These are phyloP conservation scores for Pezicula neosporulosa DNA, from an alignment of 2,329 filamentous ascomycete genomes.

Conservation along the genomic window DNA sequence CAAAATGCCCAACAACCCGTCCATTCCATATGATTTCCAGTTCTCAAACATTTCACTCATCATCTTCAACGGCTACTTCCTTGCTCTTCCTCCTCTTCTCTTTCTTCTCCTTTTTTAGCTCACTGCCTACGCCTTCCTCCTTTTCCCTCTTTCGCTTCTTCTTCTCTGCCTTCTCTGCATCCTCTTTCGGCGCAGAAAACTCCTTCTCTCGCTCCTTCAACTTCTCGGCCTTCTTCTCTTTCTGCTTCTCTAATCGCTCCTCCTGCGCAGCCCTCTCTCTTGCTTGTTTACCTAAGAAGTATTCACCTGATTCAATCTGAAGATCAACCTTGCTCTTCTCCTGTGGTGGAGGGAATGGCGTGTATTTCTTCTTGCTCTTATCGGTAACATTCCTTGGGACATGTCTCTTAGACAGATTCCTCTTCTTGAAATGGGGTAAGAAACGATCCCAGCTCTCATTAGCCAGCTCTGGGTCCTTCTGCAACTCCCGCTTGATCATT, in stretches of 20 bases:
- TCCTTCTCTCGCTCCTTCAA: slow-evolving; percentile 80
- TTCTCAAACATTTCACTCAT: slow-evolving; percentile 1
- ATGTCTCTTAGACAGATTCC: slow-evolving; percentile 78
- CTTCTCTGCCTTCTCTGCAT: slow-evolving; percentile 48
- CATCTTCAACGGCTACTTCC: slow-evolving; percentile 7
- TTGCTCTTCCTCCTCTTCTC: slow-evolving; percentile 13
- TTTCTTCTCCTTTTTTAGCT: slow-evolving; percentile 21
- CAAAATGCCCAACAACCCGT: slow-evolving; percentile 7
- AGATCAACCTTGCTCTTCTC: slow-evolving; percentile 99
- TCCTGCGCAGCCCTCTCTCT: slow-evolving; percentile 81
- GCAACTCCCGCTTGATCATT: slow-evolving; percentile 90
- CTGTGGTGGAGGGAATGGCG: slow-evolving; percentile 91
- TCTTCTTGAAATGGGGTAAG: slow-evolving; percentile 95
- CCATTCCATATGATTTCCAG: background rate
- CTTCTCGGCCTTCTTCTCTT: slow-evolving; percentile 84
- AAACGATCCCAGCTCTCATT: slow-evolving; percentile 95
- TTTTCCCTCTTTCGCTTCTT: slow-evolving; percentile 34
- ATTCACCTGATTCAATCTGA: slow-evolving; percentile 97
- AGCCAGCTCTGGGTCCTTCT: slow-evolving; percentile 81
- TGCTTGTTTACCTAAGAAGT: slow-evolving; percentile 89
- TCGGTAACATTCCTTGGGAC: slow-evolving; percentile 84
- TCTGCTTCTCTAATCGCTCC: slow-evolving; percentile 80
- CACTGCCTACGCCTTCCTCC: slow-evolving; percentile 14
- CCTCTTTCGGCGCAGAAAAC: slow-evolving; percentile 83
- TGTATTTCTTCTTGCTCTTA: slow-evolving; percentile 92